Evolutionary conservation across 108 stramenopile genomes (phyloP), one percentile per base, ranked within the genome.

Genomic region (Cylindrotheca fusiformis): DNA sequence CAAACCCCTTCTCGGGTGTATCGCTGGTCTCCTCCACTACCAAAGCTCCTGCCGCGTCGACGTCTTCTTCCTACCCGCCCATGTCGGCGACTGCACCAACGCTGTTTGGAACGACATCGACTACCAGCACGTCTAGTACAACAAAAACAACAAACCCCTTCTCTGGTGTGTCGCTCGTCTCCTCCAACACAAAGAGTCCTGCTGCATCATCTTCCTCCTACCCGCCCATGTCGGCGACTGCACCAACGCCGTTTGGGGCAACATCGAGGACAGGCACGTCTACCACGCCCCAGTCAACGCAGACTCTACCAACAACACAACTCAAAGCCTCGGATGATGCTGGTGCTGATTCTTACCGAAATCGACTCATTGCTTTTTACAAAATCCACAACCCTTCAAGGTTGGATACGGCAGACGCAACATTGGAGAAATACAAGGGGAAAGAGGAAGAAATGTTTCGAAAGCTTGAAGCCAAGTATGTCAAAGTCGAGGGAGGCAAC

Each of bases 361-460:
- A 52, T 18, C 60, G 84, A 3, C 69, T 92, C 28, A 75, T 73
- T 12, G 65, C 70, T 32, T 94, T 94, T 53, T 91, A 85, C 72
- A 29, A 79, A 47, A 75, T 72, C n/a, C 59, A 91, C 69, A 79
- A 82, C 25, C 75, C 93, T 2, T 71, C 74, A 8, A 94, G 88
- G 73, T 32, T 90, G 14, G 60, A 54, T 24, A 78, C 82, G 4
- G 84, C 88, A 32, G 70, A 72, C 6, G 48, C 56, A 17, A 79
- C 65, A 20, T 69, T 94, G 23, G 44, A 63, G 49, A 94, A 88
- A 58, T 91, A 89, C 72, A 84, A 88, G 73, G 84, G 81, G 21
- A 67, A 72, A 10, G 58, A 67, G 36, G 50, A 58, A 8, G 76
- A 83, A 67, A 52, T 93, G 74, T 87, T 90, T 58, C 55, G 29